A percentile compares a stretch with the other conserved stretches of the same genome.
Evolutionary conservation across 257 asterid species (phyloP).

Genomic region (Perilla frutescens): DNA sequence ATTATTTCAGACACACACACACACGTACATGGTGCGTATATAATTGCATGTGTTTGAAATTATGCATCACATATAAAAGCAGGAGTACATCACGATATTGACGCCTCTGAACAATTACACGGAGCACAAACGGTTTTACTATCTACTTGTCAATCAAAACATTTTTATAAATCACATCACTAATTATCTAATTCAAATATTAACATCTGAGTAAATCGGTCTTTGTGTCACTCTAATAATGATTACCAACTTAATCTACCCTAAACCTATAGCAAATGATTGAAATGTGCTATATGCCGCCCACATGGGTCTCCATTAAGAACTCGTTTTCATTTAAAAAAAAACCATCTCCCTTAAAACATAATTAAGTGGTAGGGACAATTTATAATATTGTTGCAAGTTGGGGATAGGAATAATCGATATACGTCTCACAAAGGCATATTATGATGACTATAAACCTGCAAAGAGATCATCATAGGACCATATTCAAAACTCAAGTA

Average conservation of each 20-base stretch:
- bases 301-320: conserved; percentile 59
- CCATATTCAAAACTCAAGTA: conserved; percentile 29
- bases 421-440: conserved; percentile 33
- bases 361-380: conserved; percentile 61
- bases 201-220: conserved; percentile 24
- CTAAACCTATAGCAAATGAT: conserved; percentile 48
- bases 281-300: conserved; percentile 37
- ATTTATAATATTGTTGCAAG: conserved; percentile 45
- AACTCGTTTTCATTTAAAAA: conserved; percentile 7
- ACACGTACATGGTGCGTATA: no score
- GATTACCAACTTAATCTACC: conserved; percentile 44
- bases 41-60: not conserved
- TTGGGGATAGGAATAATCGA: conserved; percentile 49
- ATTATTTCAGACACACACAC: conserved; percentile 9
- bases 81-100: conserved; percentile 21
- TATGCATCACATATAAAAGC: not conserved
- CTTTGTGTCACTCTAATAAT: conserved; percentile 38
- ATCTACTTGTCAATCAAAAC: conserved; percentile 29
- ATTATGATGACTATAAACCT: conserved; percentile 35
- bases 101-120: conserved; percentile 22
- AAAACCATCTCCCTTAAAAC: conserved; percentile 3
- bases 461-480: conserved; percentile 35
- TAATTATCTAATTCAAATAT: not conserved
- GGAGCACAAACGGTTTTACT: not conserved
- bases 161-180: conserved; percentile 28